Percentiles rank a stretch among this genome's conserved stretches.
Conservation (phyloP, 805 yeast species). For the Candida stauntonica region DNA sequence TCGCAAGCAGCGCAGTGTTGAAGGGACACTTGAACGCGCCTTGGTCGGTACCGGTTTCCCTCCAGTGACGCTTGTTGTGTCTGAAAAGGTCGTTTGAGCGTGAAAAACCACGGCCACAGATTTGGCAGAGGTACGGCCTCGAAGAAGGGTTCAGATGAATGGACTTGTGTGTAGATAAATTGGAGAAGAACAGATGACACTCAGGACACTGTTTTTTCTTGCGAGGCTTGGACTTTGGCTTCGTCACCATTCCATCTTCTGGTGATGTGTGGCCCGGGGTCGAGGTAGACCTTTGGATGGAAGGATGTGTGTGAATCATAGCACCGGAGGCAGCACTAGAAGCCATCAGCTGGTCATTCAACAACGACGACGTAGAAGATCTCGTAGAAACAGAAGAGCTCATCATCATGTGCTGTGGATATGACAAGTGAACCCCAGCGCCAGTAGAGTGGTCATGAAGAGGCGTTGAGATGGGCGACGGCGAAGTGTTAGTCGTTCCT, state of each 20-base stretch:
- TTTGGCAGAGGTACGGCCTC: conserved; percentile 73
- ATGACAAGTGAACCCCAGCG: conserved; percentile 1
- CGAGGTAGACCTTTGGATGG: background rate
- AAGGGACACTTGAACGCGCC: conserved; percentile 81
- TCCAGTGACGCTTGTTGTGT: conserved; percentile 83
- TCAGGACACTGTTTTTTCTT: conserved; percentile 70
- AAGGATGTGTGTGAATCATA: too few relatives aligned
- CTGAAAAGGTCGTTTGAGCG: conserved; percentile 82
- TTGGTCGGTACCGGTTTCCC: conserved; percentile 62
- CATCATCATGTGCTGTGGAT: conserved; percentile 1
- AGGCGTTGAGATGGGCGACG: conserved; percentile 9
- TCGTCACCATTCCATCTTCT: background rate
- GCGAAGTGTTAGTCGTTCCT: conserved; percentile 8
- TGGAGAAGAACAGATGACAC: conserved; percentile 65
- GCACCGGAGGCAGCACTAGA: too few relatives aligned
- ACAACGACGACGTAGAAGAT: background rate
- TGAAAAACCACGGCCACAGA: conserved; percentile 82
- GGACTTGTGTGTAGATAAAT: conserved; percentile 78
- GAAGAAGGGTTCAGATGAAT: conserved; percentile 69
- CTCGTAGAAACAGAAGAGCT: conserved; percentile 1
- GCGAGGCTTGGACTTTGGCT: conserved; percentile 37
- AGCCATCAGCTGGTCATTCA: background rate
- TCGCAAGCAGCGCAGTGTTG: conserved; percentile 28
- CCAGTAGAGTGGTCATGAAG: conserved; percentile 3
- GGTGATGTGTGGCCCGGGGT: background rate